Evolutionary conservation across 345 rosid genomes (phyloP).

Genomic region (Rhodomyrtus tomentosa): DNA sequence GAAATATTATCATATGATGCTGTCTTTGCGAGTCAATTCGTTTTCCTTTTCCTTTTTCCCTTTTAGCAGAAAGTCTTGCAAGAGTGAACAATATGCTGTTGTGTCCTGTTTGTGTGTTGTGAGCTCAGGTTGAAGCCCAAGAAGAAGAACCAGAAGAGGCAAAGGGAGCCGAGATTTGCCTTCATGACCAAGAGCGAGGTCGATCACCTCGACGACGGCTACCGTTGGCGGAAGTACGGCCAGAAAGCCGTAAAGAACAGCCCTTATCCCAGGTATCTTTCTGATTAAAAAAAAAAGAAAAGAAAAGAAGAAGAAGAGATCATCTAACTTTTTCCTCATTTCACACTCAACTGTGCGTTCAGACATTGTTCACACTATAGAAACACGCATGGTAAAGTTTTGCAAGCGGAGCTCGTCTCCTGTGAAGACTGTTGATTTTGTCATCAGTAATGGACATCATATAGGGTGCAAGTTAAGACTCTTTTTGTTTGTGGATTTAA

Average conservation of each 20-base stretch:
- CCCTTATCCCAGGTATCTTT: constrained; percentile 79
- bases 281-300: not conserved
- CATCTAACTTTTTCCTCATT: not conserved
- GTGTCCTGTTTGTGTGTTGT: not conserved
- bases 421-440: not conserved
- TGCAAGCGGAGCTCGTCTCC: not conserved
- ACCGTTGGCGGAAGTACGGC: constrained; percentile 97
- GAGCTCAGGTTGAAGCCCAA: constrained; percentile 69
- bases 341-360: not conserved
- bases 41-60: not conserved
- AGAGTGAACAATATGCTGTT: not conserved
- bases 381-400: not conserved
- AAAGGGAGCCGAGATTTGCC: constrained; percentile 82
- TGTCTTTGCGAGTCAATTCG: not conserved
- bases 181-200: constrained; percentile 95
- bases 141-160: constrained; percentile 73
- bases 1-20: not conserved
- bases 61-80: not conserved
- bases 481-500: not conserved
- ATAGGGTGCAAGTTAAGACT: not conserved
- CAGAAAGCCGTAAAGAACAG: constrained; percentile 98
- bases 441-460: not conserved
- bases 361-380: not conserved
- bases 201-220: constrained; percentile 96
- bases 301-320: too few species aligned